Evolutionary conservation across 2,329 filamentous ascomycete genomes (phyloP), one percentile per base, ranked within the genome.

Genomic region (Alternaria viburni): DNA sequence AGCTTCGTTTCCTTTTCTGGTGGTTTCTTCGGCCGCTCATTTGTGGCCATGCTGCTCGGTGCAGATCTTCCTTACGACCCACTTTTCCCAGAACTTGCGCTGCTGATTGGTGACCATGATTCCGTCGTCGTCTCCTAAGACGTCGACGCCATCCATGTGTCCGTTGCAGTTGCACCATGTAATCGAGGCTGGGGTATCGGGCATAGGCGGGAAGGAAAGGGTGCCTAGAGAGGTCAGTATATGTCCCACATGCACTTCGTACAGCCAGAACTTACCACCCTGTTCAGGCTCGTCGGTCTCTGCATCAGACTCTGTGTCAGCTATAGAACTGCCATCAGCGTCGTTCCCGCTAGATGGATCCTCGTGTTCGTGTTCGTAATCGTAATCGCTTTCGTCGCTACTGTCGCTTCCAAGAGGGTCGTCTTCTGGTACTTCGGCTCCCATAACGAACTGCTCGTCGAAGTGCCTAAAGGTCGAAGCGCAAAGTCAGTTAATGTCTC

Each of bases 11-110:
- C 25, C 23, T 46, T 47, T n/a, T 32, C 12, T 56, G 43, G n/a
- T 28, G 15, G 25, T 59, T 17, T 19, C 4, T 17, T 17, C 36
- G 25, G 15, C 47, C 45, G 45, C 43, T 78, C 68, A 80, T 66
- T 78, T 79, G 68, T 79, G 77, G 41, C 72, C 74, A 64, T 82
- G 80, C 64, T 79, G 79, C 64, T 81, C 79, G 19, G 75, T 76
- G 76, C 85, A 87, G 23, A 62, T 61, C 64, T 82, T 76, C 50
- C 83, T 76, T 12, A 86, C 71, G 12, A 85, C 83, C 86, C 86
- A 88, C 67, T 82, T 82, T 73, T 88, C 85, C 86, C 85, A 87
- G 57, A 82, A 78, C 68, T 86, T 86, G 55, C 86, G 81, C 68
- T 86, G 84, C 36, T 75, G 69, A 64, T 83, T 81, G n/a, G 78